Evolutionary conservation across 2,329 filamentous ascomycete genomes (phyloP), one percentile per base, ranked within the genome.

Genomic region (Diaporthe ampelina): DNA sequence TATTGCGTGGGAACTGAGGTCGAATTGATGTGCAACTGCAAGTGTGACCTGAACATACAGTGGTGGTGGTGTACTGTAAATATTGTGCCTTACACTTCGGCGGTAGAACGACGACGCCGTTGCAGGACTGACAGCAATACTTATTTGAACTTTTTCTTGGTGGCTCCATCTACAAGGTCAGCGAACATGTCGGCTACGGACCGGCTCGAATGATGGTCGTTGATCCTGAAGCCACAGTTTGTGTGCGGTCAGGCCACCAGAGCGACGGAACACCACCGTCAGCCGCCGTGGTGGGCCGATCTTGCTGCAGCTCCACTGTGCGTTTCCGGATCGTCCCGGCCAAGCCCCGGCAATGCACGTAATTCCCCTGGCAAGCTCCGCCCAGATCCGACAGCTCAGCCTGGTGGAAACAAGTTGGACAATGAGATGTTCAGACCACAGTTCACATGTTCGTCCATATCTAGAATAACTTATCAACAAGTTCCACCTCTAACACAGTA

Each of bases 201-300:
- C 61, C 32, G 45, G 37, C 43, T 74, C 69, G 73, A 45, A 72
- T 74, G 73, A 72, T 73, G 54, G 61, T 24, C 9, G 61, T 68
- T 72, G 35, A 74, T 63, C 35, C 68, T 74, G 73, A 26, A 74
- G 73, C 68, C 52, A 72, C 56, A 69, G 69, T 35, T 37, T 19
- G 52, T 35, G 52, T 40, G 5, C 43, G 29, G 69, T 74, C 73
- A 72, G 70, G 43, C 73, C 69, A 74, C 65, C 45, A 40, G 29
- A 65, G 52, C 68, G 2, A 72, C 52, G n/a, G 26, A 74, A 68
- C 73, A 68, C 61, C 73, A 70, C 57, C 59, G 72, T 54, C 63
- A 26, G 48, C 48, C 29, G 54, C 58, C 40, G 52, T 58, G 35
- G 70, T 74, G 73, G 73, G 73, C 61, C 73, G 73, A 74, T 74